Evolutionary conservation across 2,329 filamentous ascomycete genomes (phyloP), one percentile per base, ranked within the genome.

Genomic region (Septoria petroselini): DNA sequence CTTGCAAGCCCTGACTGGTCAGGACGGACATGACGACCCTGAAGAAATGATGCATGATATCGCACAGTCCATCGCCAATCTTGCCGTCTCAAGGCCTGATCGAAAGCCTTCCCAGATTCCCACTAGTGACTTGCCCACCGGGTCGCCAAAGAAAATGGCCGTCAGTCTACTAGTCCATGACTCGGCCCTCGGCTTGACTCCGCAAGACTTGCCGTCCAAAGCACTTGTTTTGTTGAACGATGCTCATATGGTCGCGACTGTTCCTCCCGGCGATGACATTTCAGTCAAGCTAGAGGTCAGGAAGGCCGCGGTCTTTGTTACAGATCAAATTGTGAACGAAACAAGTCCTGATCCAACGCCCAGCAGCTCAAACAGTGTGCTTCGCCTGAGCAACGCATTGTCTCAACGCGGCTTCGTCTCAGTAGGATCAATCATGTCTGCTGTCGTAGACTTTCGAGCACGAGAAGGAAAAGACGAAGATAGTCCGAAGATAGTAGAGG

Each of bases 401-500:
- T 67, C 82, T 46, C 72, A 78, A 5, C 76, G 79, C 59, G 93
- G 93, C 0, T 98, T 84, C 64, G 89, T 95, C 5, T 85, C 89
- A 35, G 82, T 98, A 27, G 90, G 88, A 60, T 88, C 87, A 41
- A 86, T 96, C 37, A 94, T 90, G 14, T 85, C 90, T 2, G 90
- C 91, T 0, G 86, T 83, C 54, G 80, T 83, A 1, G 72, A 74
- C 2, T 76, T 93, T 2, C 79, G 81, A 39, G 73, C 91, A 9
- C 71, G 74, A 17, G 73, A 76, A 7, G 74, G 78, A 33, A 74
- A 75, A 2, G 73, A 73, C 1, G 78, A 83, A 29, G 80, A 77
- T 1, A 80, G 77, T 0, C 76, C 82, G 23, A 85, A 84, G 56
- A 79, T 82, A 33, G 70, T 96, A 11, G 85, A 93, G 58, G 77